Conservation (phyloP, 805 yeast species). For the Myxozyma neotropica region DNA sequence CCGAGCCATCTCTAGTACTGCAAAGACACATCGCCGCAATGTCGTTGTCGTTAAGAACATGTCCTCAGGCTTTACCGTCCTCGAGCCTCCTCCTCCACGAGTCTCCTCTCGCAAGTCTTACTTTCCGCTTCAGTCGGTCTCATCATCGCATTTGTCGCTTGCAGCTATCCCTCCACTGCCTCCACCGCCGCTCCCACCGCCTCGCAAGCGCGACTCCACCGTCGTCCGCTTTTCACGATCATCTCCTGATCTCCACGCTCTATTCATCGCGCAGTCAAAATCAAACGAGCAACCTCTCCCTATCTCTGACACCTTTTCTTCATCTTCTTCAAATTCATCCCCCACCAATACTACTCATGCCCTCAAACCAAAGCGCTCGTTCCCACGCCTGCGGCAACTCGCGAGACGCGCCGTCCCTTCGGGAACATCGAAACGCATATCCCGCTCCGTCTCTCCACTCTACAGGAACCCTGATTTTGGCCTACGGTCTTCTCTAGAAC, state of each 20-base stretch:
- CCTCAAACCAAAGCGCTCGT: conserved; percentile 12
- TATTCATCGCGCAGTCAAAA: conserved; percentile 2
- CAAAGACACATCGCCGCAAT: conserved; percentile 1
- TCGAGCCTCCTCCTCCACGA: conserved; percentile 6
- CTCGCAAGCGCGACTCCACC: conserved; percentile 5
- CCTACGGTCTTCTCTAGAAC: neutral
- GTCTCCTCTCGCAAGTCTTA: neutral
- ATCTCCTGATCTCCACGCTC: conserved; percentile 23
- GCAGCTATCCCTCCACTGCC: neutral
- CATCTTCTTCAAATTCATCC: neutral
- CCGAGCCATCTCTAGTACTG: neutral
- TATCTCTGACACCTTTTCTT: neutral
- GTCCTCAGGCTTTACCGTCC: neutral
- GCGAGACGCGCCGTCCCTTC: conserved; percentile 2
- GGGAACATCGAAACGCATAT: neutral
- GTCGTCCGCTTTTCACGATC: conserved; percentile 16
- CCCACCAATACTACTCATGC: neutral
- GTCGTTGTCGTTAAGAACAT: neutral
- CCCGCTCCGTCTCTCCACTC: conserved; percentile 21
- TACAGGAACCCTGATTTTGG: conserved; percentile 1
- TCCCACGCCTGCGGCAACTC: conserved; percentile 19
- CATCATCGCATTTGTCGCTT: conserved; percentile 1
- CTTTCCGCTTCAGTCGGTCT: neutral
- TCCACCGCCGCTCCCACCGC: conserved; percentile 6
- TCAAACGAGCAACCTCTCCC: neutral